Base-by-base conservation (phyloP, 176 grass and related monocot species). In the Cenchrus fungigraminus region DNA sequence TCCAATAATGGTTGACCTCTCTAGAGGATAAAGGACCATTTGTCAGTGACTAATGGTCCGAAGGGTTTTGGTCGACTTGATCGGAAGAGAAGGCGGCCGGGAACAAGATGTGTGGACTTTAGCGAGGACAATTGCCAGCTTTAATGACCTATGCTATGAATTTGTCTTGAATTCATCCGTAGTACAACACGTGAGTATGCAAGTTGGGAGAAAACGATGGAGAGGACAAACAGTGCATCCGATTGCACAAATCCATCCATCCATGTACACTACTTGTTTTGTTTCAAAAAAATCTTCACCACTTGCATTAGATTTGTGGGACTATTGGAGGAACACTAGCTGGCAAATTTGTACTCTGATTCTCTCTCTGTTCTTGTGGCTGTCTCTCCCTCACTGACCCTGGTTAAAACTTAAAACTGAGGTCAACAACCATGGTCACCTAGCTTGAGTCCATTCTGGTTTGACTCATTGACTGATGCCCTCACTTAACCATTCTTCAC, bases 391-490 rank as follows among this genome's bases (percentile, higher is more conserved):
- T 86, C 37, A 40, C 51, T 86, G 31, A 32, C 31, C 65, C 7
- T 29, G 45, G 46, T 70, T 72, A 65, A 4, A 15, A 72, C 16
- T 70, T 72, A 65, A 4, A 15, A 72, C 16, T 72, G 44, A 50
- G 47, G 69, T 50, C 20, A 64, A 53, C 68, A 84, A 51, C 68
- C 4, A 7, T 74, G 6, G 87, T 79, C 82, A 73, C 73, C 1
- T 80, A 25, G 32, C 17, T 51, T 8, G 54, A 31, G 64, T 55
- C 55, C 65, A 65, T 71, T 17, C 47, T 72, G 56, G n/a, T 77
- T 77, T 77, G 65, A 90, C 78, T 81, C 29, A 56, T 63, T 80
- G 63, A 80, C 78, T 62, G 16, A 49, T 71, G 3, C 29, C 16
- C 6, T 63, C 19, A 14, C 19, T 61, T 49, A 57, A 68, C 51